A percentile compares a stretch with the other conserved stretches of the same genome.
Evolutionary conservation across 306 rosid species (phyloP).

Genomic region (Dryas alaskensis): DNA sequence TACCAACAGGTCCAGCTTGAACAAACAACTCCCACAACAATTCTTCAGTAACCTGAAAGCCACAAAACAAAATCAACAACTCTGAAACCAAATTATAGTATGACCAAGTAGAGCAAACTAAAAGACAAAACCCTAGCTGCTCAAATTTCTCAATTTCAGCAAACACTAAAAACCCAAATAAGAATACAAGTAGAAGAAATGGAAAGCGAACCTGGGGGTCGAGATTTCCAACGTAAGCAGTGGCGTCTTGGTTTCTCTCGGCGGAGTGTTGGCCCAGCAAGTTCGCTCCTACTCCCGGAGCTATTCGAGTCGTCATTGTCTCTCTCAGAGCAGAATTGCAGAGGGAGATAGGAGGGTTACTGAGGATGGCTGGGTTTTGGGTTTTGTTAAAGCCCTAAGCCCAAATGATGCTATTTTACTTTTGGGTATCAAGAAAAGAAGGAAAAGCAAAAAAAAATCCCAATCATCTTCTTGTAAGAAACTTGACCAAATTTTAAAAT

Average conservation of each 20-base stretch:
- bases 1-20: constrained; percentile 69
- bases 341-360: neutral
- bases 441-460: no score
- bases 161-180: neutral
- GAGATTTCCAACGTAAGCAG: constrained; percentile 96
- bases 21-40: constrained; percentile 60
- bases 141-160: neutral
- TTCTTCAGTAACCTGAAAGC: constrained; percentile 47
- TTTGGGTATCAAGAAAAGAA: no score
- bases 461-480: no score
- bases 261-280: constrained; percentile 76
- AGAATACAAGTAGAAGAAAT: neutral
- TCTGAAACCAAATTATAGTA: neutral
- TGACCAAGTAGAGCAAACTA: neutral
- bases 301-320: constrained; percentile 87
- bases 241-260: constrained; percentile 97
- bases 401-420: neutral
- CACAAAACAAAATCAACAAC: neutral
- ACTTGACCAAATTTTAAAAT: no score
- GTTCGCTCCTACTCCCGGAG: constrained; percentile 98
- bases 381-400: constrained; percentile 9
- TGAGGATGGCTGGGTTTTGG: constrained; percentile 1
- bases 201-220: constrained; percentile 63
- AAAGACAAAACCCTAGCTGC: constrained; percentile 11
- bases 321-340: neutral